phyloP scores from a whole-genome alignment of 129 eudicot genomes.

The Tanacetum coccineum region DNA sequence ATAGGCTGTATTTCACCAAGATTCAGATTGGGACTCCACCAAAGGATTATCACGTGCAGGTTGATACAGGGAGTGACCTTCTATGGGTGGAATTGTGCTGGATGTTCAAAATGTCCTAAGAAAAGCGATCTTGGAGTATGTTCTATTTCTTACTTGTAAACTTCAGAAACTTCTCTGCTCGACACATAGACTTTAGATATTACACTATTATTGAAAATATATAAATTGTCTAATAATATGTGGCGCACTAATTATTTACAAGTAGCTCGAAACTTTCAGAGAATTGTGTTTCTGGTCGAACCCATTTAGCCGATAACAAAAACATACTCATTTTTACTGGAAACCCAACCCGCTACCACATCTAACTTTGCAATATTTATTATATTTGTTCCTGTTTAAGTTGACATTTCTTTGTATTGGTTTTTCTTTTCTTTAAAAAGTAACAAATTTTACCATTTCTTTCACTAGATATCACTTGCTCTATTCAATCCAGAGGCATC shows the following conservation, averaged over 20 bases:
- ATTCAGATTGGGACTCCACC: slow-evolving; percentile 74
- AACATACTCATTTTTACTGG: too few relatives aligned
- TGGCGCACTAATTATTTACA: background rate
- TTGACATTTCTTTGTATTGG: background rate
- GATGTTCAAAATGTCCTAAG: slow-evolving; percentile 73
- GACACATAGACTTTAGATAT: too few relatives aligned
- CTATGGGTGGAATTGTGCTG: slow-evolving; percentile 81
- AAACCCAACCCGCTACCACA: background rate
- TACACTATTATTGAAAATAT: too few relatives aligned
- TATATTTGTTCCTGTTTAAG: background rate
- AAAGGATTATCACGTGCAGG: slow-evolving; percentile 67
- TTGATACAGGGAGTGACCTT: slow-evolving; percentile 87
- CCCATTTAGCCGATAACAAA: too few relatives aligned
- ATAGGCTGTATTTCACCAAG: slow-evolving; percentile 78
- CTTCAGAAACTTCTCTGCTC: background rate
- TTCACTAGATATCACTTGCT: slow-evolving; percentile 46
- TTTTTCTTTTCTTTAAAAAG: background rate
- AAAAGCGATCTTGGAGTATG: slow-evolving; percentile 76
- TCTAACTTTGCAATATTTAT: background rate
- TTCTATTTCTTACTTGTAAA: slow-evolving; percentile 16
- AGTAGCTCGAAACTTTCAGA: background rate
- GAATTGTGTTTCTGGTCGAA: background rate
- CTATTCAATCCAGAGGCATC: slow-evolving; percentile 58
- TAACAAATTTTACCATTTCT: slow-evolving; percentile 6
- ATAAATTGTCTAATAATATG: too few relatives aligned